phyloP scores from a whole-genome alignment of 768 basidiomycete species.

The Psilocybe sp. region DNA sequence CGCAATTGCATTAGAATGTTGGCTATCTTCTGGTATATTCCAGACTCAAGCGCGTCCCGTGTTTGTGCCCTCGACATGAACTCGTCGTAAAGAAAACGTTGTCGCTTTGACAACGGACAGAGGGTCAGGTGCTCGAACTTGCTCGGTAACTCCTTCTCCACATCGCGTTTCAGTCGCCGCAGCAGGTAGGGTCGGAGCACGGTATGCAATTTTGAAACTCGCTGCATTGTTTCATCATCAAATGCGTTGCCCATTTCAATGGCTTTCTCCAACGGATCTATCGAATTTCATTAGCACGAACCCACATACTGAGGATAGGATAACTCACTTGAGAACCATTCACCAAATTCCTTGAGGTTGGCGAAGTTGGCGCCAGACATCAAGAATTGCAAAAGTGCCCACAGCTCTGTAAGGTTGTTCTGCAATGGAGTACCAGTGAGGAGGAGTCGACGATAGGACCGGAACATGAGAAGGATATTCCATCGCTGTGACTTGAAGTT shows the following conservation, averaged over 20 bases:
- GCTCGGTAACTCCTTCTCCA: conserved; percentile 92
- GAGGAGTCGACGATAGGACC: conserved; percentile 80
- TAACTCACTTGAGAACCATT: conserved; percentile 92
- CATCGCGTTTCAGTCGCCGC: conserved; percentile 95
- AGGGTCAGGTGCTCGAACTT: conserved; percentile 90
- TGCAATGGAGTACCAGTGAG: conserved; percentile 95
- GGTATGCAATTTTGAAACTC: conserved; percentile 84
- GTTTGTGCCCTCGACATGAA: conserved; percentile 91
- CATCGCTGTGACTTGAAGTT: conserved; percentile 94
- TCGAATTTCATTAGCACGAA: conserved; percentile 1
- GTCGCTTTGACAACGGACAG: conserved; percentile 86
- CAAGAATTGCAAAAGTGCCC: conserved; percentile 93
- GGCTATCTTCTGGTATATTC: conserved; percentile 84
- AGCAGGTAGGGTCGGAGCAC: conserved; percentile 96
- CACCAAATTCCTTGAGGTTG: conserved; percentile 88
- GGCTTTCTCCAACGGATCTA: conserved; percentile 91
- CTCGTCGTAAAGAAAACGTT: conserved; percentile 94
- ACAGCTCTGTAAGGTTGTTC: conserved; percentile 94
- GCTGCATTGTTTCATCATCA: conserved; percentile 82
- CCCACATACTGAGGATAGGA: not conserved
- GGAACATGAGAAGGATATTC: conserved; percentile 88
- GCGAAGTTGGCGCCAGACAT: conserved; percentile 89
- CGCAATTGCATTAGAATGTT: conserved; percentile 98
- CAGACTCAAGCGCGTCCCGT: conserved; percentile 76
- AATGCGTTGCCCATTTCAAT: conserved; percentile 78